These are phyloP conservation scores for Schizophyllum amplum DNA, from an alignment of 1,284 basidiomycete genomes.

Conservation along the genomic window DNA sequence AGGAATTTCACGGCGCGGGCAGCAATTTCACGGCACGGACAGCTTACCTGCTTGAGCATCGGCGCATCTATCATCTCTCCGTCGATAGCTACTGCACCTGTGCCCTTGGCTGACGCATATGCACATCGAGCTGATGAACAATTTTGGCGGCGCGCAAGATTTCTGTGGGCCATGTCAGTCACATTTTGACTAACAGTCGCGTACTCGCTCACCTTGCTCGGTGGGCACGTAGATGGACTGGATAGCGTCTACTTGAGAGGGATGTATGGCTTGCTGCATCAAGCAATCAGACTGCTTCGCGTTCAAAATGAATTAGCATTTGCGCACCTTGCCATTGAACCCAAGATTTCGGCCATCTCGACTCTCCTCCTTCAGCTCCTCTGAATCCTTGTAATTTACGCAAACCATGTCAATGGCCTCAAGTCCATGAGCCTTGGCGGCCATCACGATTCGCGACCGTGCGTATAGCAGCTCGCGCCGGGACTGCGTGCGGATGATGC, in stretches of 20 bases:
- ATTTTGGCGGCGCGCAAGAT: slow-evolving; percentile 75
- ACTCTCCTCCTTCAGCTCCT: slow-evolving; percentile 69
- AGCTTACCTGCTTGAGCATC: slow-evolving; percentile 73
- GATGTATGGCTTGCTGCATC: slow-evolving; percentile 91
- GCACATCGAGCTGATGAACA: slow-evolving; percentile 57
- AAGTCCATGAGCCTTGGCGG: slow-evolving; percentile 79
- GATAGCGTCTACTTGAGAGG: slow-evolving; percentile 74
- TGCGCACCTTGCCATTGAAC: slow-evolving; percentile 77
- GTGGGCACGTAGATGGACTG: slow-evolving; percentile 78
- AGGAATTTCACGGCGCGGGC: too few relatives aligned
- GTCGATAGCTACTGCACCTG: slow-evolving; percentile 45
- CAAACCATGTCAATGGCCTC: slow-evolving; percentile 93
- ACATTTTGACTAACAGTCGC: neutral
- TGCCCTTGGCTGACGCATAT: slow-evolving; percentile 25
- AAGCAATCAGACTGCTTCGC: neutral
- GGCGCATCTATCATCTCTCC: slow-evolving; percentile 91
- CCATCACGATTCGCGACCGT: slow-evolving; percentile 77
- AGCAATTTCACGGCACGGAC: too few relatives aligned
- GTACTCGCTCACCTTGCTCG: slow-evolving; percentile 42
- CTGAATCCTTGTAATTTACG: slow-evolving; percentile 78
- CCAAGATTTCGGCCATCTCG: slow-evolving; percentile 72
- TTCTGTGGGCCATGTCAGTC: slow-evolving; percentile 36
- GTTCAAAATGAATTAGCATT: neutral
- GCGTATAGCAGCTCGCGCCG: slow-evolving; percentile 78
- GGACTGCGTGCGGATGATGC: slow-evolving; percentile 70